Base-by-base conservation (phyloP, 2,329 filamentous ascomycete genomes). In the Fusarium pseudograminearum region DNA sequence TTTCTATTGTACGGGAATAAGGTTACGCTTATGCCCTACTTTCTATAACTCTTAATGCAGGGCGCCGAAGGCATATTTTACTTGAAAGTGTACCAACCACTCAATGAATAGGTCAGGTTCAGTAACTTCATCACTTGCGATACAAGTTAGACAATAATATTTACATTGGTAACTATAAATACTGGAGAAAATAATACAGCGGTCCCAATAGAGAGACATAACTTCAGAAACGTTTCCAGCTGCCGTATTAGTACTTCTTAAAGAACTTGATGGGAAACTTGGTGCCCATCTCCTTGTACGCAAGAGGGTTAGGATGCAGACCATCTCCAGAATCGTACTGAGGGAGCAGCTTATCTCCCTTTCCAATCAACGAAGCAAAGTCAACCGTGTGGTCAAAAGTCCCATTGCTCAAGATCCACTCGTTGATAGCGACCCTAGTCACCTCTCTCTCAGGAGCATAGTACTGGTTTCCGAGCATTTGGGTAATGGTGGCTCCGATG, bases 311-410 rank as follows among this genome's bases (percentile, higher is more conserved):
- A 1, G 66, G 67, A 55, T 69, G 67, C 1, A 69, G 7, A 41
- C 67, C 66, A 31, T 69, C 67, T 1, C 61, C 67, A 6, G 56
- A 57, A 51, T 69, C 61, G 30, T 34, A 69, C n/a, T 63, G 61
- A 14, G 66, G 26, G 14, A 56, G 53, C 0, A 69, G 24, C 16
- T 36, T 69, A 3, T 70, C 67, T 31, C 66, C 67, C 0, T 44
- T 36, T 33, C 66, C 67, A 33, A 69, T 62, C 24, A 70, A 16
- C 3, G 56, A 41, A 4, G 67, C 56, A 33, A 69, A 70, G 41
- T 69, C 67, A 14, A 69, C 61, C 1, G 36, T 51, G 11, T 70
- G 60, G n/a, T 69, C 67, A 36, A 50, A 70, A 0, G 44, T 67
- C 1, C 61, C 50, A 3, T 54, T 69, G 8, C 28, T 59, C 22